Base-by-base conservation (phyloP, 768 basidiomycete species). In the Agrocybe chaxingu region DNA sequence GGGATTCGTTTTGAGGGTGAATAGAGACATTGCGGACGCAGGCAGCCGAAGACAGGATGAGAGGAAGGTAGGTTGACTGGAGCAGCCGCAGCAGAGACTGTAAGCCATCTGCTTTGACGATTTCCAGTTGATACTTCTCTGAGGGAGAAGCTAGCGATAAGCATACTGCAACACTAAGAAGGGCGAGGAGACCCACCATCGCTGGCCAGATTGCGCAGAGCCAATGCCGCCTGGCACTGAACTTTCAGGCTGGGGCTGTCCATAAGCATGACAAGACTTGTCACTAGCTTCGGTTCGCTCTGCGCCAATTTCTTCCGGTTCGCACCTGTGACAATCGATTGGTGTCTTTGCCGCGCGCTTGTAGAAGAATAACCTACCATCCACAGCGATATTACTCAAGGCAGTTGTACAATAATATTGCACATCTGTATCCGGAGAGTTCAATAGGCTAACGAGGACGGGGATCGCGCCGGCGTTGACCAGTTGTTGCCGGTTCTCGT, bases 341-440 rank as follows among this genome's bases (percentile, higher is more conserved):
- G 31, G 30, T 10, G 19, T 16, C 5, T 11, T 11, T 12, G 33
- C 33, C 32, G 29, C 33, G 45, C 6, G 42, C 19, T 45, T 30
- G 51, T 58, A 13, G 6, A 3, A 36, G 16, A 19, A 33, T 31
- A 2, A 45, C 66, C 12, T 57, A 84, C 92, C 89, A 71, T 99
- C 97, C 6, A 99, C 97, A 32, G 97, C 97, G 57, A 99, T 99
- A 63, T 99, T 99, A 66, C 91, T 94, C 60, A 99, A 71, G 5
- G 97, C 97, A 9, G 97, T 99, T 5, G 97, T 99, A 70, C 97
- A 99, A 66, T 99, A 99, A 64, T 99, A 99, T 67, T 99, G 97
- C 2, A 99, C 97, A 64, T 99, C 97, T n/a, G 97, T 99, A 66
- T 99, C 97, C 42, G 89, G 84, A 4, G 92, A 94, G 65, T 95